These are phyloP conservation scores for Phlebopus sp. DNA, from an alignment of 1,284 basidiomycete genomes.

Conservation along the genomic window DNA sequence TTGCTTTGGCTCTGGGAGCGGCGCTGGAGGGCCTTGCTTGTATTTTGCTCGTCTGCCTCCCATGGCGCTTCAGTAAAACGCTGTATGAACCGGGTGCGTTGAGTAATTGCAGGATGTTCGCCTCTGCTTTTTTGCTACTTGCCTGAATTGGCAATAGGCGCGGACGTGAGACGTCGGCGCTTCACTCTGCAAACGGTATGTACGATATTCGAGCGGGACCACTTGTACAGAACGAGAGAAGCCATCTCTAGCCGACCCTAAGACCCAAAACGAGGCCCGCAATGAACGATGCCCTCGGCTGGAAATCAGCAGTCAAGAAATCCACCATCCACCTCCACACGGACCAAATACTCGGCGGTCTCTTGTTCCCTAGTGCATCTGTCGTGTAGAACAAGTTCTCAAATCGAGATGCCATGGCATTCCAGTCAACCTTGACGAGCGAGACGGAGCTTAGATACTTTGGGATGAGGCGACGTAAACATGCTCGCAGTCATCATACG, in stretches of 20 bases:
- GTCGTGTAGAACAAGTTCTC: slow-evolving; percentile 70
- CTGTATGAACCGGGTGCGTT: too few relatives aligned
- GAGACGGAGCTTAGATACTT: slow-evolving; percentile 77
- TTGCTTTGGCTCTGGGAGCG: slow-evolving; percentile 47
- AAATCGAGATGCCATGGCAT: slow-evolving; percentile 55
- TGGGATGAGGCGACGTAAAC: neutral
- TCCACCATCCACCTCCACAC: slow-evolving; percentile 74
- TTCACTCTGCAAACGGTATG: too few relatives aligned
- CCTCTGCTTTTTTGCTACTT: slow-evolving; percentile 29
- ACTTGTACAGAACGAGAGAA: too few relatives aligned
- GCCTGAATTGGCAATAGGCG: slow-evolving; percentile 25
- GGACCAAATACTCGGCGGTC: slow-evolving; percentile 60
- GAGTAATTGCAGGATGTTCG: too few relatives aligned
- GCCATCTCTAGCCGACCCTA: slow-evolving; percentile 49
- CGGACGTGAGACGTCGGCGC: too few relatives aligned
- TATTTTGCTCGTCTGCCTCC: slow-evolving; percentile 83
- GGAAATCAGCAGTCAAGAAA: slow-evolving; percentile 93
- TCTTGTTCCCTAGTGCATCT: slow-evolving; percentile 50
- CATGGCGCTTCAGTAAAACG: slow-evolving; percentile 15
- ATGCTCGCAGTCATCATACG: neutral
- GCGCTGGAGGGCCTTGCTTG: slow-evolving; percentile 80
- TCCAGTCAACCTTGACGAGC: slow-evolving; percentile 82
- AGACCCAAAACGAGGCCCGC: slow-evolving; percentile 70
- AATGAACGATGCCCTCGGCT: slow-evolving; percentile 75
- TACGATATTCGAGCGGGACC: too few relatives aligned